Base-by-base conservation (phyloP, 2,329 filamentous ascomycete species). In the Nothomitra cinnamomea region DNA sequence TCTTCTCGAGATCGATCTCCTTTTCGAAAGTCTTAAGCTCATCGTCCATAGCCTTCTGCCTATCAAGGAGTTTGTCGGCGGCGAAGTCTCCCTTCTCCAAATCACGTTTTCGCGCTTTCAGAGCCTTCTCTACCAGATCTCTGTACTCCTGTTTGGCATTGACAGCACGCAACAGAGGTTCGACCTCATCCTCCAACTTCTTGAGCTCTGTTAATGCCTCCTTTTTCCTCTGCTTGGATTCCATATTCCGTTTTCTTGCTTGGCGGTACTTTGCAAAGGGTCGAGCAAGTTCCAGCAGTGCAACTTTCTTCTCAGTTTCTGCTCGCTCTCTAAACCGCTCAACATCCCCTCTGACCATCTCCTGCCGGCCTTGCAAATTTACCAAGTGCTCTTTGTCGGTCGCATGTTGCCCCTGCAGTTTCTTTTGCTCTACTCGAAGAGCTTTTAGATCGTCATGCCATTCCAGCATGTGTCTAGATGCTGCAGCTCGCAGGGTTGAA, bases 401-500 rank as follows among this genome's bases (percentile, higher is more conserved):
- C 17, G 78, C 73, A 32, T 79, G 74, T 53, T 78, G 72, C 17
- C 72, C 66, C 58, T 83, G 74, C 1, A 83, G 60, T 21, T 73
- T 71, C 60, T 85, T 88, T 62, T 92, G 81, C 32, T 81, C 73
- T 51, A 72, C 77, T 56, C 88, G 80, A 42, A 90, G 68, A 1
- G 71, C 70, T 62, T 85, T 92, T 17, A 98, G 74, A 56, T 81
- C 66, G 2, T 80, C 74, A 63, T 96, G 89, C 79, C 81, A 87
- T 21, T 79, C 68, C 3, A 86, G 74, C 79, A 96, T 89, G 56
- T 94, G 72, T 47, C 82, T 75, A 0, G 86, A 82, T 0, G 89
- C 92, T 5, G 88, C 89, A 35, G 92, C 92, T 62, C 88, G 80
- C 57, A 95, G 81, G 0, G 92, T 98, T 61, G 92, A 86, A 56